These are phyloP conservation scores for Mucor plumbeus DNA, from an alignment of 371 early-diverging fungal species.

Conservation along the genomic window DNA sequence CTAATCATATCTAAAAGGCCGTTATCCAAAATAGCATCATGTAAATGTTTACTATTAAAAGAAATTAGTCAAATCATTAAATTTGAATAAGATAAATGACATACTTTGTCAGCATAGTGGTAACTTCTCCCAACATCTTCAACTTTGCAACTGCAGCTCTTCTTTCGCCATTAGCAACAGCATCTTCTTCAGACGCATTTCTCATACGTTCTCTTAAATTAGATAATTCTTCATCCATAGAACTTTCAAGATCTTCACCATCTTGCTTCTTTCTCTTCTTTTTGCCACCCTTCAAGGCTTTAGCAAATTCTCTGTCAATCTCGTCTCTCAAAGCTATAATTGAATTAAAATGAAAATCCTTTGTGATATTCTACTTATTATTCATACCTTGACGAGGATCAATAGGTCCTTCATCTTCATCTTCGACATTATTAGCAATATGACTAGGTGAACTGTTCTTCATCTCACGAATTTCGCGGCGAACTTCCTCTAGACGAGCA, in stretches of 20 bases:
- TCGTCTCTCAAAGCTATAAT: conserved; percentile 55
- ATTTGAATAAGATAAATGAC: conserved; percentile 1
- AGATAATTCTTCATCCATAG: conserved; percentile 69
- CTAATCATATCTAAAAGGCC: conserved; percentile 87
- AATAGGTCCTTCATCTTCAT: conserved; percentile 33
- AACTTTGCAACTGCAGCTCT: conserved; percentile 87
- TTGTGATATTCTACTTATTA: not conserved
- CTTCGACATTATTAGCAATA: conserved; percentile 14
- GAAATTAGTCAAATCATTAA: not conserved
- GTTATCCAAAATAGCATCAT: conserved; percentile 83
- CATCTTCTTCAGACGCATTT: conserved; percentile 79
- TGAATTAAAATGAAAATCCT: not conserved
- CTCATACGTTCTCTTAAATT: conserved; percentile 81
- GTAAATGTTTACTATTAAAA: conserved; percentile 55
- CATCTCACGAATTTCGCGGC: conserved; percentile 25
- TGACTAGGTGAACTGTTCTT: not conserved
- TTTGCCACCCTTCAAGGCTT: conserved; percentile 66
- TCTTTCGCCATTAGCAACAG: conserved; percentile 73
- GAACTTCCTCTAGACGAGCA: conserved; percentile 41
- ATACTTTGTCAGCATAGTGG: conserved; percentile 72
- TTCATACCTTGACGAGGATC: conserved; percentile 44
- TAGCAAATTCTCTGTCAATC: conserved; percentile 65
- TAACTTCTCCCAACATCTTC: conserved; percentile 77
- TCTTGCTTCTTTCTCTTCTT: conserved; percentile 67
- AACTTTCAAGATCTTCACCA: conserved; percentile 64